Evolutionary conservation across 176 grass and related monocot genomes (phyloP).

Genomic region (Zoysia pacifica): DNA sequence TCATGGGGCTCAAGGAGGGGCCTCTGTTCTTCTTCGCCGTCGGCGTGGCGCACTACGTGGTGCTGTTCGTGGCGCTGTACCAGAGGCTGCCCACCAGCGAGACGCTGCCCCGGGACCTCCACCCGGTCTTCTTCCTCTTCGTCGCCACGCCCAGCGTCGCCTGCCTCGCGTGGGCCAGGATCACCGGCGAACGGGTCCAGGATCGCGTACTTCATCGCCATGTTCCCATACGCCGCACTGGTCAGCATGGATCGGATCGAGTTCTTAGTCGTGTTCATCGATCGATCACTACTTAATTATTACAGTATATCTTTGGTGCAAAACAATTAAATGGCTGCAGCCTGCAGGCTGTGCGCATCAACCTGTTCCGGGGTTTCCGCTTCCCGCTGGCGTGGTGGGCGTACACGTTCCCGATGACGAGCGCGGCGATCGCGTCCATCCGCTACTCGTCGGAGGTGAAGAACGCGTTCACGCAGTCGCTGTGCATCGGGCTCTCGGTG

Average conservation of each 20-base stretch:
- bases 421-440: slow-evolving; percentile 74
- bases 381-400: slow-evolving; percentile 98
- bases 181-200: slow-evolving; percentile 67
- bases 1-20: slow-evolving; percentile 75
- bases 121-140: slow-evolving; percentile 94
- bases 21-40: slow-evolving; percentile 90
- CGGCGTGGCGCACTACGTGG: slow-evolving; percentile 82
- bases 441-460: slow-evolving; percentile 79
- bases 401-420: slow-evolving; percentile 95
- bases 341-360: slow-evolving; percentile 69
- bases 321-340: no score
- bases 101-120: slow-evolving; percentile 83
- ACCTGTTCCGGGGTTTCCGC: slow-evolving; percentile 88
- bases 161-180: slow-evolving; percentile 78
- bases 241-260: slow-evolving; percentile 26
- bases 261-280: no score
- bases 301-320: no score
- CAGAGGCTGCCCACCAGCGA: slow-evolving; percentile 95
- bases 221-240: slow-evolving; percentile 90
- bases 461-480: slow-evolving; percentile 65
- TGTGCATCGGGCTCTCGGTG: slow-evolving; percentile 61
- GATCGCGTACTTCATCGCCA: slow-evolving; percentile 74
- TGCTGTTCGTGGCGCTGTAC: slow-evolving; percentile 95
- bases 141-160: slow-evolving; percentile 86
- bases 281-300: no score